Conservation (phyloP, 257 asterid genomes). For the Phtheirospermum japonicum region DNA sequence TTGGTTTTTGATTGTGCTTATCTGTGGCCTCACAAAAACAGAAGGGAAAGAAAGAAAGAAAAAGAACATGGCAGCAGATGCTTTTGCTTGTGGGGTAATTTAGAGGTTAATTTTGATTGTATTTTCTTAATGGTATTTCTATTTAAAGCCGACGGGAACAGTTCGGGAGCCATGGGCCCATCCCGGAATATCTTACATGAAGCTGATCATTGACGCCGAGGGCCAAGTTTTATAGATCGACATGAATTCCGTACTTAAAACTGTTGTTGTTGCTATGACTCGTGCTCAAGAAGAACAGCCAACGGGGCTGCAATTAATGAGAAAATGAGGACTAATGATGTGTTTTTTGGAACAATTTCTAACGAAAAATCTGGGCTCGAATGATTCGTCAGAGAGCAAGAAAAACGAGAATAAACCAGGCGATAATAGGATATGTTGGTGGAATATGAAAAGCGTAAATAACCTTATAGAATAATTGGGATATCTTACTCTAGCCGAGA, state of each 20-base stretch:
- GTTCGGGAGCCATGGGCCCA: slow-evolving; percentile 42
- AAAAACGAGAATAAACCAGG: slow-evolving; percentile 45
- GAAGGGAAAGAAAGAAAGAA: too few species aligned
- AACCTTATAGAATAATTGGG: slow-evolving; percentile 70
- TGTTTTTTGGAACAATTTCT: slow-evolving; percentile 94
- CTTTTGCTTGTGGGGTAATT: too few species aligned
- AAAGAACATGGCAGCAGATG: too few species aligned
- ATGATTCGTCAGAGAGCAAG: slow-evolving; percentile 50
- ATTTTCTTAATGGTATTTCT: too few species aligned
- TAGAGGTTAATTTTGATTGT: too few species aligned
- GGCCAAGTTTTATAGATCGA: slow-evolving; percentile 46
- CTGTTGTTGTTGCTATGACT: slow-evolving; percentile 32
- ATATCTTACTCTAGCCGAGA: slow-evolving; percentile 80
- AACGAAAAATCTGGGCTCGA: slow-evolving; percentile 82
- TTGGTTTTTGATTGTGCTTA: too few species aligned
- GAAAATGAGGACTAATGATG: slow-evolving; percentile 73
- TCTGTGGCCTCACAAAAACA: too few species aligned
- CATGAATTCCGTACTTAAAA: slow-evolving; percentile 62
- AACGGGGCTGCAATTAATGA: slow-evolving; percentile 35
- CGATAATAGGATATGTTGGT: slow-evolving; percentile 54
- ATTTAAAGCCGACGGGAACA: too few species aligned
- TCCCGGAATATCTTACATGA: slow-evolving; percentile 59
- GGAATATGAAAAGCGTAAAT: slow-evolving; percentile 64
- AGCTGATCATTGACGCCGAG: slow-evolving; percentile 42
- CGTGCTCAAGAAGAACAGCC: slow-evolving; percentile 43